Base-by-base conservation (phyloP, 2,329 filamentous ascomycete species). In the Diaporthe amygdali region DNA sequence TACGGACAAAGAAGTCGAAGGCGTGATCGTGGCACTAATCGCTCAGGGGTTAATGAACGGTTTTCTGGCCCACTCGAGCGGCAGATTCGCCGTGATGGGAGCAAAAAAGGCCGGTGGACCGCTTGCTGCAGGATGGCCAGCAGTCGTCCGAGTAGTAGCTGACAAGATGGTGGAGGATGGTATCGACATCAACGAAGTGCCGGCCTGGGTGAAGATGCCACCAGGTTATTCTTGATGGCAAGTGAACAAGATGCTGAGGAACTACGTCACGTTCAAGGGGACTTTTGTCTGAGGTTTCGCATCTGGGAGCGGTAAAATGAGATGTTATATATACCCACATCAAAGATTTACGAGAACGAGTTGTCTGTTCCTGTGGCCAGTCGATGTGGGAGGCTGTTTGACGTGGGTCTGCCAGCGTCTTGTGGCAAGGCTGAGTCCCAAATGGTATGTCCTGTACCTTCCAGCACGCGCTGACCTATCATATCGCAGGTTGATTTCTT, bases 41-140 rank as follows among this genome's bases (percentile, higher is more conserved):
- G 90, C 93, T 63, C 94, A 97, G 80, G 94, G 93, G 0, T 84
- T 97, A 30, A 86, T 98, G 78, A 91, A 92, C 75, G 96, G 95
- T 2, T 98, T 95, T 77, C 88, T 98, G 34, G 93, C 93, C 20
- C 94, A 97, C 77, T 88, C 88, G 32, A 90, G 91, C 77, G 88
- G 88, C 52, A 91, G 93, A 61, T 95, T 98, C 77, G 95, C 94
- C 15, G 93, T 98, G 52, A 90, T 93, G 66, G 95, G 95, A 3
- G 91, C 93, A 30, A 92, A 91, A 84, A 87, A 87, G 72, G 89
- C 88, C 74, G 89, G 88, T 5, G 88, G 89, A 30, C 88, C 92
- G 0, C 81, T 94, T 25, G 85, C 85, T 41, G 92, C 92, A 1
- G 94, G 93, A 0, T 98, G 96, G 84, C 95, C 95, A 1, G 84